Base-by-base conservation (phyloP, 2,329 filamentous ascomycete species). In the Chalaropsis thielavioides region DNA sequence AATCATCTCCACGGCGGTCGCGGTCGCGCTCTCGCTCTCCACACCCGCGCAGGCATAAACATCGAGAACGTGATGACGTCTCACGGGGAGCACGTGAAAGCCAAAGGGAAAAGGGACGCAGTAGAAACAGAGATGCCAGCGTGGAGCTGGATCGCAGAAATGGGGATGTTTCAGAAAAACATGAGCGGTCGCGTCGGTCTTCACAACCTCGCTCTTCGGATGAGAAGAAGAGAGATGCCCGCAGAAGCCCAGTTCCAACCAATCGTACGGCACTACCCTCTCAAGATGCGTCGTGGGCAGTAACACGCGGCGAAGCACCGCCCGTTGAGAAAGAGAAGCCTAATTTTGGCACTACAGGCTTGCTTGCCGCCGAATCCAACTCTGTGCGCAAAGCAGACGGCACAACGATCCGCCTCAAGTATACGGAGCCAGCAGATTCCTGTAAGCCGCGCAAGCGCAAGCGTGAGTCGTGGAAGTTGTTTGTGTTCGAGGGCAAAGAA, bases 381-480 rank as follows among this genome's bases (percentile, higher is more conserved):
- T 79, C 83, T 1, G 75, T 86, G 19, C 84, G 84, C 7, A 85
- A 95, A 68, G 83, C 83, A 31, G 84, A 85, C 71, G 90, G 89
- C 66, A 87, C 85, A 2, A 81, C 82, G 24, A 85, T 96, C 64
- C 84, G 90, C 2, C 82, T 99, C 59, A 97, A 97, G 78, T 99
- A 99, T 75, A 89, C 96, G 76, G 94, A 99, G 75, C 94, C 94
- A 1, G 78, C 90, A 11, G 94, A 99, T 77, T 90, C 92, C 61
- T 88, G 94, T 67, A 96, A 96, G 70, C 90, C 94, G 0, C 81
- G 92, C 0, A 72, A 87, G 0, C 86, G 84, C 64, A 61, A 64
- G 27, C 51, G 31, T 2, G 85, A 94, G 69, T 78, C 83, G 66
- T 99, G 92, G 92, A 89, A 89, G 67, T 78, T 99, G 60, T 97